These are phyloP conservation scores for Melastoma candidum DNA, from an alignment of 441 rosid genomes.

Conservation along the genomic window DNA sequence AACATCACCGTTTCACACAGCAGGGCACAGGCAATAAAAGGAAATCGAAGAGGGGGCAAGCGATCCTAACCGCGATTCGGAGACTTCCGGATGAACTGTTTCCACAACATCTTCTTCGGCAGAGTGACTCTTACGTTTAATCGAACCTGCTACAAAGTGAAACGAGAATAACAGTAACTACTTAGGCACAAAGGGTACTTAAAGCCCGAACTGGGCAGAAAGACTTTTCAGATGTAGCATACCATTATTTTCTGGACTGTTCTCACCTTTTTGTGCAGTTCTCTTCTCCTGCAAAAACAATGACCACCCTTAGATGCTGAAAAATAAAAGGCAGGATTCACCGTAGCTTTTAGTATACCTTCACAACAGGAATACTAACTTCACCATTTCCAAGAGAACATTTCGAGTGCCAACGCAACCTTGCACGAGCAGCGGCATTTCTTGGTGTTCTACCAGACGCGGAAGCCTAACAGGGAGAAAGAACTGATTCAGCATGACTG, in stretches of 20 bases:
- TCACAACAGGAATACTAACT: slow-evolving; percentile 42
- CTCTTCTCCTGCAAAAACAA: slow-evolving; percentile 41
- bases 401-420: slow-evolving; percentile 71
- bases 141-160: slow-evolving; percentile 6
- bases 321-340: neutral
- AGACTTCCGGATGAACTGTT: slow-evolving; percentile 1
- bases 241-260: slow-evolving; percentile 43
- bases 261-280: slow-evolving; percentile 45
- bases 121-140: slow-evolving; percentile 7
- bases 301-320: neutral
- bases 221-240: slow-evolving; percentile 15
- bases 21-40: no score
- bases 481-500: slow-evolving; percentile 14
- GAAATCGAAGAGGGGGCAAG: neutral
- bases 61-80: slow-evolving; percentile 5
- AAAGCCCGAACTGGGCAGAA: no score
- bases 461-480: slow-evolving; percentile 31
- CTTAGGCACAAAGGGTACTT: no score
- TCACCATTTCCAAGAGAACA: slow-evolving; percentile 48
- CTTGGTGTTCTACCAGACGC: slow-evolving; percentile 62
- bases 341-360: slow-evolving; percentile 22
- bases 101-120: slow-evolving; percentile 1
- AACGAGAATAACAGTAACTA: neutral
- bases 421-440: slow-evolving; percentile 69
- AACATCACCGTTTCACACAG: no score